Percentiles rank a stretch among this genome's conserved stretches.
Conservation (phyloP, 2,329 filamentous ascomycete species). For the Shiraia sp. region DNA sequence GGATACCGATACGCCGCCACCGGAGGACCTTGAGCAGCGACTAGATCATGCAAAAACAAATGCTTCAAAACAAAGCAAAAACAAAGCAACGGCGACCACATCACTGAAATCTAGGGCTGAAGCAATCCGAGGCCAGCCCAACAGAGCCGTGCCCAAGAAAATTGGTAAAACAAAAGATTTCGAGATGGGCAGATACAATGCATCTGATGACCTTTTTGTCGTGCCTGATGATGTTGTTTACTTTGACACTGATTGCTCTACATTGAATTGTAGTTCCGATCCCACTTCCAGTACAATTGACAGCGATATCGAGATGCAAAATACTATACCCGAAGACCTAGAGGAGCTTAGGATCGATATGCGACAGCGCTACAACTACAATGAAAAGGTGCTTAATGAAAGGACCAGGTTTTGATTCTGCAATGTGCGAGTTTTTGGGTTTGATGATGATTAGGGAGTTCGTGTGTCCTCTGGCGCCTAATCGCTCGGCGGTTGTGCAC, state of each 20-base stretch:
- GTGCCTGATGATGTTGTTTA: constrained; percentile 3
- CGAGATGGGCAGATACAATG: too few species aligned
- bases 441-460: too few species aligned
- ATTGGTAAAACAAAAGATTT: too few species aligned
- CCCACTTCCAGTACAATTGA: background rate
- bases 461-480: too few species aligned
- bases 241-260: background rate
- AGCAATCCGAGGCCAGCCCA: too few species aligned
- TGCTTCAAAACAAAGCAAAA: too few species aligned
- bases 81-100: too few species aligned
- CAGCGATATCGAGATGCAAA: constrained; percentile 6
- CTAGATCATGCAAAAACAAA: background rate
- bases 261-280: background rate
- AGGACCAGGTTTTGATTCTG: background rate
- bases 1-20: constrained; percentile 7
- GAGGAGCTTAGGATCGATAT: constrained; percentile 16
- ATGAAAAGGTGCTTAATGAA: constrained; percentile 4
- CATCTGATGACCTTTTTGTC: constrained; percentile 6
- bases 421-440: background rate
- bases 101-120: too few species aligned
- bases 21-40: background rate
- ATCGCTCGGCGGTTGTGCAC: too few species aligned
- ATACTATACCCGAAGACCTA: background rate
- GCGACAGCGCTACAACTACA: constrained; percentile 10
- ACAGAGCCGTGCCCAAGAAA: too few species aligned